phyloP scores from a whole-genome alignment of 208 protist genomes.

The Strigomonas culicis region DNA sequence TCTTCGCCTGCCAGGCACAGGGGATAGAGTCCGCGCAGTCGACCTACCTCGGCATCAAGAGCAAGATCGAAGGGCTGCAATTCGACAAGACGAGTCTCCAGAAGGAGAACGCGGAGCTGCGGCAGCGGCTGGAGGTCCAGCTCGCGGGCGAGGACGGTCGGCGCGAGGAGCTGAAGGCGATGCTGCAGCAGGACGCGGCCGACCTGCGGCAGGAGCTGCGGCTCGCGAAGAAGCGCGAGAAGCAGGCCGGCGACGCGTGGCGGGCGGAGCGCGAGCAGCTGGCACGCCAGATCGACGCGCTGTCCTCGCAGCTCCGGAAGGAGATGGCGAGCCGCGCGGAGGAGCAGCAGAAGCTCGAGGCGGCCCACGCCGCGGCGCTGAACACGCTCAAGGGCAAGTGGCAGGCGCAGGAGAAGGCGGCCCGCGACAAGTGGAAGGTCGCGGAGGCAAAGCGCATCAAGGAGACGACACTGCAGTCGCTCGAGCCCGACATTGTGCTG shows the following conservation, averaged over 20 bases:
- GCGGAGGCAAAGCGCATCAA: slow-evolving; percentile 89
- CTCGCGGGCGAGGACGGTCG: slow-evolving; percentile 32
- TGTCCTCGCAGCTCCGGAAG: slow-evolving; percentile 50
- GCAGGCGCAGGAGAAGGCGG: slow-evolving; percentile 77
- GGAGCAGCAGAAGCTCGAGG: slow-evolving; percentile 52
- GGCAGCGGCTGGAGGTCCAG: slow-evolving; percentile 31
- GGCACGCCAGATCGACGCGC: slow-evolving; percentile 40
- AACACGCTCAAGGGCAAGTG: slow-evolving; percentile 56
- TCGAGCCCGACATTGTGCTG: slow-evolving; percentile 91
- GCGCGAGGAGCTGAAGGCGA: slow-evolving; percentile 21
- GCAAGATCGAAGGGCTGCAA: slow-evolving; percentile 69
- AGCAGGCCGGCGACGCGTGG: slow-evolving; percentile 30
- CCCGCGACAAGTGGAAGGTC: slow-evolving; percentile 79
- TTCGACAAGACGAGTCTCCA: slow-evolving; percentile 75
- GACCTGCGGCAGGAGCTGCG: slow-evolving; percentile 31
- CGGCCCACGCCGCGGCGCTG: slow-evolving; percentile 61
- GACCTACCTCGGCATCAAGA: slow-evolving; percentile 79
- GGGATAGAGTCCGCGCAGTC: slow-evolving; percentile 34
- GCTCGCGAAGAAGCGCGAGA: slow-evolving; percentile 26
- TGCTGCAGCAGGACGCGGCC: slow-evolving; percentile 38
- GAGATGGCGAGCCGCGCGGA: slow-evolving; percentile 44
- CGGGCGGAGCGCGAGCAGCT: slow-evolving; percentile 53
- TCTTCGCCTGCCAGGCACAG: neutral
- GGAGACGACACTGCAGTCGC: slow-evolving; percentile 83
- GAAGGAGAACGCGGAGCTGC: slow-evolving; percentile 65